These are phyloP conservation scores for Amauroascus niger DNA, from an alignment of 2,329 filamentous ascomycete species.

Conservation along the genomic window DNA sequence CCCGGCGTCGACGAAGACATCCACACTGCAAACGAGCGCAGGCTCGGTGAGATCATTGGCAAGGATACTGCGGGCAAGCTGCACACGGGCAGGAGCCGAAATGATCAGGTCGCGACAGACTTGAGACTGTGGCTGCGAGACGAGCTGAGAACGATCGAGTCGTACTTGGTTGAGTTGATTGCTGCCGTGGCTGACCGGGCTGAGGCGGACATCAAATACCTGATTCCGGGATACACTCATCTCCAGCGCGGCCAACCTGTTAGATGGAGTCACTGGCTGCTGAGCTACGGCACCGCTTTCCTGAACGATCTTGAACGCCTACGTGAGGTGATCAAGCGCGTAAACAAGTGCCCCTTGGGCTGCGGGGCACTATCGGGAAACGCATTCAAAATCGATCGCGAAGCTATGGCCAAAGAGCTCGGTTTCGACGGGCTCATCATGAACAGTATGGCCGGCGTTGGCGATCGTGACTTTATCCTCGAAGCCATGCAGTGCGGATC, in stretches of 20 bases:
- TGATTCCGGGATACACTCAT: conserved; percentile 88
- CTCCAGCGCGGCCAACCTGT: conserved; percentile 56
- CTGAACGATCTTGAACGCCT: conserved; percentile 65
- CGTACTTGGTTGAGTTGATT: conserved; percentile 58
- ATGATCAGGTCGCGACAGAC: conserved; percentile 83
- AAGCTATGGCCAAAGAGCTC: conserved; percentile 67
- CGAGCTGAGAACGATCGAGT: conserved; percentile 60
- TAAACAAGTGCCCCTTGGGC: conserved; percentile 63
- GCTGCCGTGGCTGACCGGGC: conserved; percentile 59
- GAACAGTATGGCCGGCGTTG: conserved; percentile 68
- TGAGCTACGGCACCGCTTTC: conserved; percentile 65
- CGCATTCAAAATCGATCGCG: conserved; percentile 70
- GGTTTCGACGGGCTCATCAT: conserved; percentile 65
- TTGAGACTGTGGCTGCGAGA: conserved; percentile 84
- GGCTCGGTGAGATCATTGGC: conserved; percentile 73
- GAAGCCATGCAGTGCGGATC: conserved; percentile 73
- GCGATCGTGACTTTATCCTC: conserved; percentile 71
- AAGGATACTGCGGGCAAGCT: conserved; percentile 79
- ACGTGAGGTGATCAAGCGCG: conserved; percentile 60
- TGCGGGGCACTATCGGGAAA: conserved; percentile 73
- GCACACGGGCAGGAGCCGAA: conserved; percentile 77
- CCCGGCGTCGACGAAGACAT: conserved; percentile 24
- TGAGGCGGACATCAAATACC: conserved; percentile 61
- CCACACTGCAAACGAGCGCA: conserved; percentile 37
- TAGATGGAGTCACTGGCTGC: conserved; percentile 71